These are phyloP conservation scores for Vitis labrusca DNA, from an alignment of 164 flowering plant species.

Conservation along the genomic window DNA sequence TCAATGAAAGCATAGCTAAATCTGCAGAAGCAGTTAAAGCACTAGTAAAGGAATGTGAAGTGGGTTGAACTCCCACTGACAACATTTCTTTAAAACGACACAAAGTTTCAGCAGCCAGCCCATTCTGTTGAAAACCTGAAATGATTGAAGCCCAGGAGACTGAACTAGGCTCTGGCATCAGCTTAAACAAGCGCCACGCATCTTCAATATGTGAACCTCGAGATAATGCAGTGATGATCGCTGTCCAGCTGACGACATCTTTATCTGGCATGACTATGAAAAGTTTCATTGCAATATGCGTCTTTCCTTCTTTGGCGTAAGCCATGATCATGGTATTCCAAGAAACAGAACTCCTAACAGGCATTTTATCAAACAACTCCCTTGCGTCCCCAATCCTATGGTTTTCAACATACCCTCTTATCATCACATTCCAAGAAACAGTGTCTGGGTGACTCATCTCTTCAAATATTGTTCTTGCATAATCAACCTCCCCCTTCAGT, in stretches of 20 bases:
- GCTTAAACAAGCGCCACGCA: constrained; percentile 24
- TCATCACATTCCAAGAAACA: constrained; percentile 34
- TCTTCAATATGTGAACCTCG: constrained; percentile 15
- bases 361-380: constrained; percentile 28
- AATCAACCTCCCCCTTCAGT: constrained; percentile 15
- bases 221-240: constrained; percentile 26
- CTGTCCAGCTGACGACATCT: constrained; percentile 32
- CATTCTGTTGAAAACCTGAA: constrained; percentile 35
- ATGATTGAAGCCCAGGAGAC: constrained; percentile 38
- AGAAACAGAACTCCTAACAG: constrained; percentile 16
- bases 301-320: constrained; percentile 19
- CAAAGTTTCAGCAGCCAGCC: constrained; percentile 25
- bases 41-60: constrained; percentile 30
- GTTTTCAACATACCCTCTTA: constrained; percentile 26
- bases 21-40: constrained; percentile 35
- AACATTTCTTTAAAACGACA: constrained; percentile 29
- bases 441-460: constrained; percentile 22
- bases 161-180: constrained; percentile 30
- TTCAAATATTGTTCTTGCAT: constrained; percentile 30
- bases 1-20: constrained; percentile 23
- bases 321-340: constrained; percentile 40
- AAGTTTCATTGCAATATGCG: constrained; percentile 27
- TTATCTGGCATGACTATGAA: constrained; percentile 24
- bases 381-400: constrained; percentile 25
- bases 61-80: constrained; percentile 22